These are phyloP conservation scores for Ganoderma resinaceum DNA, from an alignment of 1,284 basidiomycete species.

Conservation along the genomic window DNA sequence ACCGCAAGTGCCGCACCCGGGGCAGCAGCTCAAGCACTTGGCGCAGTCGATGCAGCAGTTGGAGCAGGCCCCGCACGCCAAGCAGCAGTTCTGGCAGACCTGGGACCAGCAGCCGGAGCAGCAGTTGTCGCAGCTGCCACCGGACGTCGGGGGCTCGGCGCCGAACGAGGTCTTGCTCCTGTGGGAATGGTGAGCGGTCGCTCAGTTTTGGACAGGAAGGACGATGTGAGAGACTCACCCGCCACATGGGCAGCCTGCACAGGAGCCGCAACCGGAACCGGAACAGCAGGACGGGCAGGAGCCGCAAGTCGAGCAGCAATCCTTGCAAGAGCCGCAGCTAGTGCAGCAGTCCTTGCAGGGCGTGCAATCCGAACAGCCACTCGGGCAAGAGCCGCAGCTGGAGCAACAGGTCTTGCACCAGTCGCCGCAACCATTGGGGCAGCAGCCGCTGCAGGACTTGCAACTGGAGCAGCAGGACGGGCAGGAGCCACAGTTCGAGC, in stretches of 20 bases:
- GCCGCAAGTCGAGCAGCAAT: neutral
- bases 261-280: neutral
- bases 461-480: neutral
- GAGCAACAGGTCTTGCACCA: neutral
- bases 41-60: neutral
- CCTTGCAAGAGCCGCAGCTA: neutral
- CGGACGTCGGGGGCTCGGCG: neutral
- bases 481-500: neutral
- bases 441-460: neutral
- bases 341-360: neutral
- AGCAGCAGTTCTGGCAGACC: neutral
- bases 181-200: neutral
- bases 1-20: neutral
- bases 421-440: neutral
- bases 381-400: neutral
- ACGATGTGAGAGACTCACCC: neutral
- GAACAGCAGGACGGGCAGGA: neutral
- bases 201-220: neutral
- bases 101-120: neutral
- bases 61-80: neutral
- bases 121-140: neutral
- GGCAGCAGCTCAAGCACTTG: neutral
- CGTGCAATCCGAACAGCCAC: neutral
- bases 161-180: neutral
- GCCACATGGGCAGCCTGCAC: neutral